Evolutionary conservation across 2,329 filamentous ascomycete genomes (phyloP), one percentile per base, ranked within the genome.

Genomic region (Claviceps digitariae): DNA sequence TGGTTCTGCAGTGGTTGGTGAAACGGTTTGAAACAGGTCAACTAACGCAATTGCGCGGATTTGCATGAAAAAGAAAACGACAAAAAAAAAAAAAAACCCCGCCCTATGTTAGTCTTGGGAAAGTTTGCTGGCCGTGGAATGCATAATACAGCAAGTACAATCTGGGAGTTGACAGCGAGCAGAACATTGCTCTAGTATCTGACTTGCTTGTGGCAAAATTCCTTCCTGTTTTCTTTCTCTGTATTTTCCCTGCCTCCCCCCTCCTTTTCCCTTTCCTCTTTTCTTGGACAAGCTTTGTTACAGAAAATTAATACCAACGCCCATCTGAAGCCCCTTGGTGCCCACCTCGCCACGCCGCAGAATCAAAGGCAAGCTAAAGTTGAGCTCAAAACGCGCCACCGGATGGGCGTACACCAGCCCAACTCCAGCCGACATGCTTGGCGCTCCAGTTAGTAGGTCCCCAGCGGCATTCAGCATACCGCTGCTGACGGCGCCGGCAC

Each of bases 261-360:
- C 8, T 29, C 27, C 4, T 8, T 29, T 8, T 29, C 27, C 27
- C 27, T 8, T 29, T 29, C 27, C 21, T 38, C 13, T 7, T 4
- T 13, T 15, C 34, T 10, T 38, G 34, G 13, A 38, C 13, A 38
- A 38, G 34, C 15, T 3, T 21, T 57, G 21, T 57, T 86, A 97
- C 76, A 97, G 72, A 67, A 98, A 96, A 71, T 87, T 94, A 64
- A 98, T 90, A 50, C 93, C 93, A 43, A 98, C 88, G n/a, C 93
- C 93, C 62, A 98, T 84, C 67, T 93, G 90, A 58, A 98, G 66
- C 1, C 93, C 93, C 72, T 98, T 98, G 53, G 91, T 81, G 17
- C 82, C 84, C 61, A 93, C 84, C 70, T 98, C 93, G 38, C 89
- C 90, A 58, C 79, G 84, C 55, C 93, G 79, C 63, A 89, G 68